Evolutionary conservation across 176 grass and related monocot genomes (phyloP).

Genomic region (Phoenix dactylifera): DNA sequence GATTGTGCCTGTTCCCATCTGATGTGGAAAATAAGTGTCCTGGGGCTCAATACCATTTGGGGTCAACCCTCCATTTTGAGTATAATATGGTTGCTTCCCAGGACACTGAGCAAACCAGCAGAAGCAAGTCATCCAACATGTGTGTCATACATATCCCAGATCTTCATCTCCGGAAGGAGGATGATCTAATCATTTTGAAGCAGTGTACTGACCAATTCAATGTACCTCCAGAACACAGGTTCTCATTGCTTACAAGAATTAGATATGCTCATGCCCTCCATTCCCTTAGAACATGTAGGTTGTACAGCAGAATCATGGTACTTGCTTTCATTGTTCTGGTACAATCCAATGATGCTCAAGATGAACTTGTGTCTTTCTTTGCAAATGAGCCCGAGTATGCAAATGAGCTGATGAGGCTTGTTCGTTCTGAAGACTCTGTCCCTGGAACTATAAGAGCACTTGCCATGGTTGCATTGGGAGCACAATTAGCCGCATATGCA

Average conservation of each 20-base stretch:
- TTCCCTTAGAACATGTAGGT: constrained; percentile 48
- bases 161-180: constrained; percentile 76
- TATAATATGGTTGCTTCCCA: constrained; percentile 38
- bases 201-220: constrained; percentile 67
- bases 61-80: constrained; percentile 96
- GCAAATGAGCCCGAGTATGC: constrained; percentile 98
- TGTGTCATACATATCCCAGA: constrained; percentile 86
- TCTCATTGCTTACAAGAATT: constrained; percentile 92
- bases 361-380: constrained; percentile 93
- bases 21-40: constrained; percentile 66
- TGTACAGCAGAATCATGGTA: constrained; percentile 92
- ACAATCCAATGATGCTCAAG: constrained; percentile 88
- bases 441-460: constrained; percentile 70
- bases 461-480: constrained; percentile 92
- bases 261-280: constrained; percentile 82
- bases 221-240: constrained; percentile 71
- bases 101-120: constrained; percentile 32
- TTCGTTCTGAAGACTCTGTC: constrained; percentile 82
- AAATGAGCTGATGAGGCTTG: constrained; percentile 87
- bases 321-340: constrained; percentile 92
- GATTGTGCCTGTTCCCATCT: constrained; percentile 60
- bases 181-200: constrained; percentile 83
- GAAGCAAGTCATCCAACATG: constrained; percentile 47
- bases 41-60: constrained; percentile 63
- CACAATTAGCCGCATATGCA: constrained; percentile 90